Base-by-base conservation (phyloP, 2,329 filamentous ascomycete species). In the Lecanoromycetidae sp. region DNA sequence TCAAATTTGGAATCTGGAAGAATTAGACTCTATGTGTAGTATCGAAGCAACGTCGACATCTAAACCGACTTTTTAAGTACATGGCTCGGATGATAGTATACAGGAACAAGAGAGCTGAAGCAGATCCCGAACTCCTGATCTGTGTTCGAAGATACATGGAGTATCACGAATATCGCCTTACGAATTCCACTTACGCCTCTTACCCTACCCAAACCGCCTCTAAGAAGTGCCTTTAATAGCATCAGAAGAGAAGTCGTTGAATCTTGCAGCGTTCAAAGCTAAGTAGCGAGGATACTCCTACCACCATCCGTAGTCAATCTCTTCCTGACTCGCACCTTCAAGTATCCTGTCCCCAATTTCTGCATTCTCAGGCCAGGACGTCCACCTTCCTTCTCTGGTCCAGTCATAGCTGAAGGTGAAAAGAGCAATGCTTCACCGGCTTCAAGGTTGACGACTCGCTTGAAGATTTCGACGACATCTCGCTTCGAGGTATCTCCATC, bases 391-490 rank as follows among this genome's bases (percentile, higher is more conserved):
- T 36, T 19, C 7, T 46, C 41, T 10, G 58, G 48, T 44, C 60
- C 59, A 19, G 74, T 39, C n/a, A 70, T 56, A 0, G 69, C 68
- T 37, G 62, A 67, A 0, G 71, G 67, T 20, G 65, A 63, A 53
- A 74, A 76, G 0, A 75, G 54, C 3, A 76, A 55, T 0, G 70
- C 71, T 50, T 73, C 64, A 0, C 73, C 74, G 1, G 67, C 68
- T 6, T 60, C 57, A 17, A 77, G 56, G n/a, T 55, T 54, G 26
- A 74, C 67, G 30, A 76, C 74, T n/a, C 62, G 54, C 2, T 60
- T 55, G 51, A 75, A 71, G 0, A 71, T 51, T 2, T 57, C 55
- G 5, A 54, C 49, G 3, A 57, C 50, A 20, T 57, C 53, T 30
- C 55, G 22, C 44, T 58, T 59, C 34, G 36, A 51, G 6, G 44